phyloP scores from a whole-genome alignment of 371 early-diverging fungal genomes.

The Rhizopus stolonifer region DNA sequence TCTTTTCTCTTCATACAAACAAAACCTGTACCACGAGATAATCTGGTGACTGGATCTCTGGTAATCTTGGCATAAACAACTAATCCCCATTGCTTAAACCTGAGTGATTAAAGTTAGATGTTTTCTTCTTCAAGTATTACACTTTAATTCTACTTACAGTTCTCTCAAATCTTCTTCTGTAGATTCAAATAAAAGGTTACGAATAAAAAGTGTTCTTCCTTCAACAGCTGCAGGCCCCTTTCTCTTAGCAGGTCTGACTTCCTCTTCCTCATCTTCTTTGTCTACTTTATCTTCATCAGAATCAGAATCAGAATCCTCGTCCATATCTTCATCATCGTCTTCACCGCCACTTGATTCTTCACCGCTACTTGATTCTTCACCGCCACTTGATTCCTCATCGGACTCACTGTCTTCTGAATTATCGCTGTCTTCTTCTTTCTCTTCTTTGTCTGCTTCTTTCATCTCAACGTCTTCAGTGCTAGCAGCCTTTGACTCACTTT shows the following conservation, averaged over 20 bases:
- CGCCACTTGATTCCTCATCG: constrained; percentile 36
- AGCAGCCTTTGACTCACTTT: constrained; percentile 53
- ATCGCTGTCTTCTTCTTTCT: constrained; percentile 45
- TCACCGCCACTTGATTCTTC: constrained; percentile 38
- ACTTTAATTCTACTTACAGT: constrained; percentile 59
- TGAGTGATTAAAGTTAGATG: neutral
- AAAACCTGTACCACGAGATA: constrained; percentile 91
- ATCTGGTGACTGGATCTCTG: constrained; percentile 75
- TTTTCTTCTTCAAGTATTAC: no score
- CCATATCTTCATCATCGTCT: constrained; percentile 35
- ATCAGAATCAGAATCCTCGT: constrained; percentile 44
- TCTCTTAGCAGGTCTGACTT: constrained; percentile 18
- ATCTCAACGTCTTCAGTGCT: constrained; percentile 29
- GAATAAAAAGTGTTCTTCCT: constrained; percentile 86
- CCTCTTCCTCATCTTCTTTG: constrained; percentile 34
- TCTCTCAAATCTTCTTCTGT: constrained; percentile 79
- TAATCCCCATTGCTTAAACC: constrained; percentile 71
- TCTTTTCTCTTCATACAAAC: constrained; percentile 77
- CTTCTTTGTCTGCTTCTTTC: constrained; percentile 32
- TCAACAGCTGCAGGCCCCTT: constrained; percentile 48
- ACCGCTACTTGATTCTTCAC: constrained; percentile 31
- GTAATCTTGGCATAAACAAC: constrained; percentile 85
- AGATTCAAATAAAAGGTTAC: constrained; percentile 89
- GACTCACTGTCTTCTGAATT: constrained; percentile 23
- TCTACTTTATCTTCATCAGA: constrained; percentile 42